Percentiles rank a stretch among this genome's conserved stretches.
Conservation (phyloP, 106 monocot genomes). For the Phalaenopsis aphrodite region DNA sequence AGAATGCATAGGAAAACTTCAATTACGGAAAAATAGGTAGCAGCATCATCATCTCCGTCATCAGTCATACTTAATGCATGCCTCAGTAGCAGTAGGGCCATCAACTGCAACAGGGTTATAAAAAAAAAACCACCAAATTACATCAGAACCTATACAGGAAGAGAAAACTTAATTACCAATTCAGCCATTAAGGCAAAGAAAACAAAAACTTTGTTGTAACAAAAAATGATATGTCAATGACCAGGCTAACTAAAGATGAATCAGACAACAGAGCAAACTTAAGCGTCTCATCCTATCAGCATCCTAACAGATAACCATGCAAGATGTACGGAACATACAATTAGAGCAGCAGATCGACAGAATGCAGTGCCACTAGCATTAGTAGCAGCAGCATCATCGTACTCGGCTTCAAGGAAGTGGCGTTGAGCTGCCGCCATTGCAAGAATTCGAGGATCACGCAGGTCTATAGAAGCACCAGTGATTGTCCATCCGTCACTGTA, state of each 20-base stretch:
- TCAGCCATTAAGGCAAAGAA: neutral
- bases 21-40: conserved; percentile 78
- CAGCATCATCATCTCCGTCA: conserved; percentile 70
- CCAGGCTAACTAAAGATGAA: neutral
- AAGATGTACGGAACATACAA: conserved; percentile 35
- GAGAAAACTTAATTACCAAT: neutral
- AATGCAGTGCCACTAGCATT: conserved; percentile 81
- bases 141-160: neutral
- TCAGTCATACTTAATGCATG: conserved; percentile 58
- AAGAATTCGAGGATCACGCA: conserved; percentile 61
- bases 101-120: conserved; percentile 41
- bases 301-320: neutral
- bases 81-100: conserved; percentile 82
- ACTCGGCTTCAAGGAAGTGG: conserved; percentile 74
- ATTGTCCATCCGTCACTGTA: conserved; percentile 66
- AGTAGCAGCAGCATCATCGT: conserved; percentile 70
- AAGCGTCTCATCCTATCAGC: neutral
- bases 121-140: neutral
- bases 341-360: conserved; percentile 69
- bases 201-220: neutral
- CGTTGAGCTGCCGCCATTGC: conserved; percentile 71
- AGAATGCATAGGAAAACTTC: neutral
- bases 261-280: neutral
- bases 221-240: neutral
- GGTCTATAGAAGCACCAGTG: conserved; percentile 53